A percentile compares a stretch with the other conserved stretches of the same genome.
Evolutionary conservation across 495 filamentous ascomycete species (phyloP).

Genomic region (Penicillium dipodomyicola): DNA sequence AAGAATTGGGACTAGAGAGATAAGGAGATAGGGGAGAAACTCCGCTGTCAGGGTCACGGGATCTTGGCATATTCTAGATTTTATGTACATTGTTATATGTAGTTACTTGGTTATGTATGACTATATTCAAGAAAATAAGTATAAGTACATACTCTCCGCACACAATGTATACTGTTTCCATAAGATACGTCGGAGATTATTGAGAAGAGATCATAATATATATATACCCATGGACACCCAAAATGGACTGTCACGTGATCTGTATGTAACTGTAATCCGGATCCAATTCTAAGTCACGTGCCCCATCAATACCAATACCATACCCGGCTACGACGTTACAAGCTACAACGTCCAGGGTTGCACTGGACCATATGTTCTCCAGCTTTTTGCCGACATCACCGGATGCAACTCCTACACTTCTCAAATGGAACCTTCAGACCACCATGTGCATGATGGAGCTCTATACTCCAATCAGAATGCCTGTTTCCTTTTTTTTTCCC

Average conservation of each 20-base stretch:
- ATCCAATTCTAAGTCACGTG: neutral
- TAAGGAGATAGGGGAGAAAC: constrained; percentile 8
- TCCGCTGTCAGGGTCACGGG: constrained; percentile 7
- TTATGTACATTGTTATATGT: neutral
- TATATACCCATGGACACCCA: no score
- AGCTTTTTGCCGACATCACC: constrained; percentile 27
- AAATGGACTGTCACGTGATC: neutral
- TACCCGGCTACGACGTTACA: constrained; percentile 27
- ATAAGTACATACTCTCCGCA: neutral
- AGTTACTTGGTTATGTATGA: neutral
- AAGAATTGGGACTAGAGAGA: constrained; percentile 3
- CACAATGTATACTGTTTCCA: no score
- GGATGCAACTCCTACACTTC: constrained; percentile 36
- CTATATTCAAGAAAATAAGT: neutral
- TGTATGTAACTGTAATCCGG: neutral
- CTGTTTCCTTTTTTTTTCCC: neutral
- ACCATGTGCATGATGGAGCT: constrained; percentile 4
- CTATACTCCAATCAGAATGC: constrained; percentile 6
- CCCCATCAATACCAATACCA: constrained; percentile 11
- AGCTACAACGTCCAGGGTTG: constrained; percentile 22
- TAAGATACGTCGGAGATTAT: neutral
- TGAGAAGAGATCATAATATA: neutral
- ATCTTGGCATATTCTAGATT: neutral
- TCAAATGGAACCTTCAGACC: constrained; percentile 24
- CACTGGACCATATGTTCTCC: constrained; percentile 15